Evolutionary conservation across 1,284 basidiomycete species (phyloP).

Genomic region (Afroboletus lepidellus): DNA sequence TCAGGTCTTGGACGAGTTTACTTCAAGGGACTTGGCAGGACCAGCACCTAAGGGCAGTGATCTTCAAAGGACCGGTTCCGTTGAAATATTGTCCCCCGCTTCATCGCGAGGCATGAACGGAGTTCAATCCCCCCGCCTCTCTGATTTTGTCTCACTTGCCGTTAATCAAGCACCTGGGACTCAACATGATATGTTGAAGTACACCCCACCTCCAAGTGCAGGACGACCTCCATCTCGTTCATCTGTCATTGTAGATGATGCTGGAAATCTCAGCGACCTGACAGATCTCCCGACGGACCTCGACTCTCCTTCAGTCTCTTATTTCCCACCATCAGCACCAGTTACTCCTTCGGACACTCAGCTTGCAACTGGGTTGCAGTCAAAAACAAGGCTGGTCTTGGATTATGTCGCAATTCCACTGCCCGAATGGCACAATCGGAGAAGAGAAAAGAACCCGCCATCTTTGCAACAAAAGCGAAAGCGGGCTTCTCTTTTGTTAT

Average conservation of each 20-base stretch:
- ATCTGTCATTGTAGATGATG: slow-evolving; percentile 10
- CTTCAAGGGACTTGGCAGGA: not conserved
- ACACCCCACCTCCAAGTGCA: not conserved
- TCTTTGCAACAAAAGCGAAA: slow-evolving; percentile 17
- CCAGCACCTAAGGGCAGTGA: not conserved
- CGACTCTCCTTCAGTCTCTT: slow-evolving; percentile 11
- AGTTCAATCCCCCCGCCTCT: not conserved
- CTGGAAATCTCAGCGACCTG: slow-evolving; percentile 24
- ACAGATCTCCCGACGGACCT: slow-evolving; percentile 30
- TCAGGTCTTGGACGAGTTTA: not conserved
- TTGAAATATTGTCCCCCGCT: not conserved
- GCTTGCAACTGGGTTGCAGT: not conserved
- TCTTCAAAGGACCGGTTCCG: not conserved
- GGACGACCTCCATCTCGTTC: not conserved
- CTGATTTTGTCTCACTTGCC: not conserved
- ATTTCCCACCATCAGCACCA: not conserved
- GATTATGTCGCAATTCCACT: slow-evolving; percentile 25
- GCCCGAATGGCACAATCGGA: slow-evolving; percentile 11
- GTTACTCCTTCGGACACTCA: not conserved
- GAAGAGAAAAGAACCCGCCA: not conserved
- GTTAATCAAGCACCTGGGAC: not conserved
- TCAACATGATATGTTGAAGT: not conserved
- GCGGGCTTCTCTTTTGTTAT: not conserved
- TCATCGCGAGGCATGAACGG: not conserved
- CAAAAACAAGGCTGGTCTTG: slow-evolving; percentile 21